A percentile compares a stretch with the other conserved stretches of the same genome.
phyloP scores from a whole-genome alignment of 805 yeast genomes.

The Saccharomycopsis malanga region DNA sequence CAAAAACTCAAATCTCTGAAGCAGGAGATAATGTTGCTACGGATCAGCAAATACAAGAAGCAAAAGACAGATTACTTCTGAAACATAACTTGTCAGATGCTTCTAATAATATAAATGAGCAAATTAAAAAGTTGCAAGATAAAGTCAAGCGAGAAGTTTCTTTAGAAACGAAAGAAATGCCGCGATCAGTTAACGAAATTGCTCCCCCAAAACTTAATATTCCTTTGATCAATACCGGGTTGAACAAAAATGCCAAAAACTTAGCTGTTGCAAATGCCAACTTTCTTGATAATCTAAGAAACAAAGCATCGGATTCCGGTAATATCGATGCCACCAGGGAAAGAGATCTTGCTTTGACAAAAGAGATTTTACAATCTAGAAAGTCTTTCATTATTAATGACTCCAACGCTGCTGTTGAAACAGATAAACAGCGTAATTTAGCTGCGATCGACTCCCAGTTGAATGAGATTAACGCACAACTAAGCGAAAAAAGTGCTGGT shows the following conservation, averaged over 20 bases:
- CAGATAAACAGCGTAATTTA: background rate
- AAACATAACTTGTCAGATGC: conserved; percentile 1
- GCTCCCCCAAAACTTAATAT: conserved; percentile 15
- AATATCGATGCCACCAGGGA: background rate
- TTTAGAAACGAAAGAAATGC: background rate
- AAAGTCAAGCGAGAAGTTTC: conserved; percentile 3
- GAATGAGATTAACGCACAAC: background rate
- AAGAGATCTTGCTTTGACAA: background rate
- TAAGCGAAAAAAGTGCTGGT: background rate
- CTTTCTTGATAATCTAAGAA: conserved; percentile 6
- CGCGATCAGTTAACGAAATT: background rate
- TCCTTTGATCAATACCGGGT: conserved; percentile 17
- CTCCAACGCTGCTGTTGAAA: background rate
- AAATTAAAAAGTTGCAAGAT: conserved; percentile 12
- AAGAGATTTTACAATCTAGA: background rate
- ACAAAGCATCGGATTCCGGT: background rate
- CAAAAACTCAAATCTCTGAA: background rate
- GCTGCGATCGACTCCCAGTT: background rate
- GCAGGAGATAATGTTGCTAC: background rate
- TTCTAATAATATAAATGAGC: conserved; percentile 6
- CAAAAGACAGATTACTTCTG: background rate
- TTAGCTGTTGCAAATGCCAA: background rate
- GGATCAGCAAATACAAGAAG: conserved; percentile 5
- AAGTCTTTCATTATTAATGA: background rate
- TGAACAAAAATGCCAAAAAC: conserved; percentile 4